Base-by-base conservation (phyloP, 768 basidiomycete genomes). In the Tulasnella sp. region DNA sequence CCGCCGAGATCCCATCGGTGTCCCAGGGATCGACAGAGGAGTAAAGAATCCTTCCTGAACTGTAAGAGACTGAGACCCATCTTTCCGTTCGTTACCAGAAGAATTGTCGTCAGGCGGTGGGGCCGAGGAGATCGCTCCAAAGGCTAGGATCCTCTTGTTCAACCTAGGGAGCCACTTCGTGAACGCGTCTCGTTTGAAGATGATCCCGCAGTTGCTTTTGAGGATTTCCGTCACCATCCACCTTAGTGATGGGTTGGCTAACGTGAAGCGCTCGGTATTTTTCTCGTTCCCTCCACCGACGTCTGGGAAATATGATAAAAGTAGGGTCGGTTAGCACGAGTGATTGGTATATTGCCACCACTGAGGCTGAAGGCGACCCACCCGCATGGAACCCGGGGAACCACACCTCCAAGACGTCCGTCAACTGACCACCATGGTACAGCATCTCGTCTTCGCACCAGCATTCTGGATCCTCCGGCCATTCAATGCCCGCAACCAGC, bases 351-450 rank as follows among this genome's bases (percentile, higher is more conserved):
- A 10, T 8, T 1, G 16, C 44, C 44, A 18, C 12, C 19, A 18
- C 16, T 18, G 14, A 44, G 44, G 24, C 8, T 31, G 27, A 36
- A 68, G 27, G 9, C n/a, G 2, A 90, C 78, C 58, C 80, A 93
- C 93, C 93, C 56, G 85, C 83, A 82, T 94, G 94, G 81, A 90
- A 90, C 1, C 94, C 94, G 10, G 89, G 82, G 82, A 95, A 95
- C 93, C 93, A 95, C 2, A 94, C 93, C 83, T 95, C 94, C 19
- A 90, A 83, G 19, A 93, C 90, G 84, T 94, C 90, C 0, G 93
- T 94, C 71, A 21, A 16, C 1, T n/a, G 46, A 18, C n/a, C 24
- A 3, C 68, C 75, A 9, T 36, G 39, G 19, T 75, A 34, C 19
- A 14, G 27, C 16, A 31, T 56, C 7, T 44, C 40, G 52, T 75